Evolutionary conservation across 805 yeast species (phyloP), one percentile per base, ranked within the genome.

Genomic region (Cyberlindnera samutprakarnensis): DNA sequence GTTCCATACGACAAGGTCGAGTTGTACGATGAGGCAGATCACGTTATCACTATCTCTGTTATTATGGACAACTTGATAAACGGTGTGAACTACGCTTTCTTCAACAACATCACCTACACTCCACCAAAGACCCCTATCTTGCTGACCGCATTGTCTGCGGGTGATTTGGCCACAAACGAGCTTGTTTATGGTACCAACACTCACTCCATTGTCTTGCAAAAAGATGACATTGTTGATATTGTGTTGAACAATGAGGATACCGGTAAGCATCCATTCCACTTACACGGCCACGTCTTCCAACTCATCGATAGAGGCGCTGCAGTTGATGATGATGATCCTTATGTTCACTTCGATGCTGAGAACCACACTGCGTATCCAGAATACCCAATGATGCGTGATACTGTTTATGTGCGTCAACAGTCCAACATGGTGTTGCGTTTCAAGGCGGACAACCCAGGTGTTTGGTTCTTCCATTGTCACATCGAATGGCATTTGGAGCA

Each of bases 381-480:
- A 34, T 63, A 67, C 48, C 97, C 98, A 40, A 71, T 83, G 77
- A 62, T 73, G 38, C 78, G 98, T 65, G 98, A 92, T 56, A 74
- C 82, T 8, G 62, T 81, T 9, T 79, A 76, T 48, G 84, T 83
- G 28, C 72, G 76, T 54, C 87, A 94, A 18, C 83, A 83, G 53
- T 87, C 96, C 2, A 78, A 84, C 63, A 70, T 87, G 51, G 88
- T 85, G 20, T 53, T 90, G 41, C 74, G 97, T 55, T 90, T 87
- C 69, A 74, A 72, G 52, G 94, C 97, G 33, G 78, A 82, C 56
- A 92, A 92, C 59, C 98, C 97, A 20, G 98, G 98, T 66, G 88
- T 88, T 27, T 90, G 97, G 98, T 74, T 78, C 59, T 92, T 92
- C 94, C 98, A 90, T 65, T 90, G 98, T 62, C 98, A 90, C 58